Evolutionary conservation across 2,329 filamentous ascomycete genomes (phyloP).

Genomic region (Pseudocercospora fuligena): DNA sequence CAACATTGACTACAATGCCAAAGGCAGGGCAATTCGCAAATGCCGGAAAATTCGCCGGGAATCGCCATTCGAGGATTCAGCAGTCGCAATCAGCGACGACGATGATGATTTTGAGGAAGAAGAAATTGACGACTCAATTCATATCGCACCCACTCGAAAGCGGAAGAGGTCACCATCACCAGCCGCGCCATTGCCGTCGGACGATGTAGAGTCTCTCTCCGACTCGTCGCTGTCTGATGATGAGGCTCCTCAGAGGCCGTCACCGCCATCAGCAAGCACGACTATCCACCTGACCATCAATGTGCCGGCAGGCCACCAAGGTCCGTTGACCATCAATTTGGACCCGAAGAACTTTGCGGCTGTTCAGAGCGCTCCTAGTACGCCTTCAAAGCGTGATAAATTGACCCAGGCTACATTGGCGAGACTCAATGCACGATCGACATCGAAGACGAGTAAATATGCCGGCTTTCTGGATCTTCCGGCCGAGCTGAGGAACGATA

Average conservation of each 20-base stretch:
- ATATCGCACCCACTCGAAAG: constrained; percentile 33
- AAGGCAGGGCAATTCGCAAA: constrained; percentile 50
- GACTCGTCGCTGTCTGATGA: constrained; percentile 25
- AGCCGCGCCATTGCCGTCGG: constrained; percentile 28
- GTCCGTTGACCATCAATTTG: constrained; percentile 51
- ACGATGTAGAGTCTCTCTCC: constrained; percentile 25
- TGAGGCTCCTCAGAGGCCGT: neutral
- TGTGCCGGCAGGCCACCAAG: constrained; percentile 50
- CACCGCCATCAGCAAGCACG: constrained; percentile 12
- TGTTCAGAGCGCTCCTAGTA: neutral
- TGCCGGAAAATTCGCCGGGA: constrained; percentile 42
- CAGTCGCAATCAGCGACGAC: constrained; percentile 42
- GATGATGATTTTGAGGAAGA: constrained; percentile 42
- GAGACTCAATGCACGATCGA: constrained; percentile 28
- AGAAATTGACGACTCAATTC: constrained; percentile 38
- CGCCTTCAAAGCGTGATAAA: constrained; percentile 19
- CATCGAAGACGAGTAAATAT: constrained; percentile 25
- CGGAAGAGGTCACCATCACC: constrained; percentile 39
- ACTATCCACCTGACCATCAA: constrained; percentile 52
- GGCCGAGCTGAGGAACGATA: constrained; percentile 52
- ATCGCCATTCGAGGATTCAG: constrained; percentile 49
- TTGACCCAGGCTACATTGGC: constrained; percentile 25
- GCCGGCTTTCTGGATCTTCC: constrained; percentile 42
- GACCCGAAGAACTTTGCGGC: constrained; percentile 35
- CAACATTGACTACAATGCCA: constrained; percentile 45